Conservation (phyloP, 495 filamentous ascomycete species). For the Diplogelasinospora grovesii region DNA sequence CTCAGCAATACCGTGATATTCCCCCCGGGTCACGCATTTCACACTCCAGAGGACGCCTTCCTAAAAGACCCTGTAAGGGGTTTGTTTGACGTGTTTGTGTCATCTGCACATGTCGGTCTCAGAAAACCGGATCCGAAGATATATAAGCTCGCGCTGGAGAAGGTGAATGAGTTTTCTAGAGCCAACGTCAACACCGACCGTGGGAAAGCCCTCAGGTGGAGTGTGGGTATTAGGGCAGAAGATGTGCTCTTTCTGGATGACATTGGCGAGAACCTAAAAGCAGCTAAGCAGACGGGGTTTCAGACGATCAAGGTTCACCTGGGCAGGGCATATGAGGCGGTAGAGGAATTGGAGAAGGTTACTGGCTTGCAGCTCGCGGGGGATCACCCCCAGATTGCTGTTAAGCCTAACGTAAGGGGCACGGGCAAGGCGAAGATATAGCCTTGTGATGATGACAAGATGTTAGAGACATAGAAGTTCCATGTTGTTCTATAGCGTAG, state of each 20-base stretch:
- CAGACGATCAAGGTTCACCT: slow-evolving; percentile 76
- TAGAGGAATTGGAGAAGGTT: slow-evolving; percentile 43
- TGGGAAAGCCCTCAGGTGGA: slow-evolving; percentile 35
- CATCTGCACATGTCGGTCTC: slow-evolving; percentile 76
- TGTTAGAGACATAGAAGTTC: too few relatives aligned
- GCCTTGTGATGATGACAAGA: too few relatives aligned
- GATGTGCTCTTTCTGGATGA: slow-evolving; percentile 91
- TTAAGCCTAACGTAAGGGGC: slow-evolving; percentile 27
- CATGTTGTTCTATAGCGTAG: too few relatives aligned
- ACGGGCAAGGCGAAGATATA: slow-evolving; percentile 35
- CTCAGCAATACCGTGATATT: slow-evolving; percentile 85
- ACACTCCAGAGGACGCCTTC: slow-evolving; percentile 35
- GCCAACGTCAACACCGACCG: slow-evolving; percentile 28
- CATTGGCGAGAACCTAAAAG: slow-evolving; percentile 89
- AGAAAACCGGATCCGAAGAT: slow-evolving; percentile 81
- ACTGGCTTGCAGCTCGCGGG: slow-evolving; percentile 44
- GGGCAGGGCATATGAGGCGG: slow-evolving; percentile 69
- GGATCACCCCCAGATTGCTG: slow-evolving; percentile 36
- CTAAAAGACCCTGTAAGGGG: slow-evolving; percentile 43
- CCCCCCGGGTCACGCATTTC: slow-evolving; percentile 61
- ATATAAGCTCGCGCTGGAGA: slow-evolving; percentile 64
- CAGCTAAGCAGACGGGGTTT: slow-evolving; percentile 68
- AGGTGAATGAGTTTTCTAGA: slow-evolving; percentile 55
- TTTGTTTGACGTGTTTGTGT: slow-evolving; percentile 78
- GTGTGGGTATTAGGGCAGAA: slow-evolving; percentile 47